Conservation (phyloP, 2,329 filamentous ascomycete species). For the Paraconiothyrium sp. region DNA sequence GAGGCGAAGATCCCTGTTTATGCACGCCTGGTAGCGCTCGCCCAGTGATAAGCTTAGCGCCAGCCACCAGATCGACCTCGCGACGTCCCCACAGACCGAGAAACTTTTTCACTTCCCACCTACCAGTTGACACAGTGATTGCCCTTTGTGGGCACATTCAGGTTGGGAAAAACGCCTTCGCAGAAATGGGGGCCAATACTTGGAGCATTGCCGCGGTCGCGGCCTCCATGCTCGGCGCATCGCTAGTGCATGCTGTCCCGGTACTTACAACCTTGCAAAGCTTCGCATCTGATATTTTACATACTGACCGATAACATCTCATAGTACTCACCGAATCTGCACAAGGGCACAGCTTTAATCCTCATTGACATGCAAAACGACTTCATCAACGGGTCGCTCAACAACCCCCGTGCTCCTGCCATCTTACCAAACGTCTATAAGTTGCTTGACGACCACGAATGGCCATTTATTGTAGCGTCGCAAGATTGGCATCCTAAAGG, state of each 20-base stretch:
- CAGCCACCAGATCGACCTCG: background rate
- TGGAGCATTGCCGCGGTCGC: background rate
- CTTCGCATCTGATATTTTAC: background rate
- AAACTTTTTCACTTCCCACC: slow-evolving; percentile 1
- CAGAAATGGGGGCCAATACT: background rate
- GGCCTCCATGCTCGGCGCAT: background rate
- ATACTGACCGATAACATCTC: background rate
- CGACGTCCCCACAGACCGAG: background rate
- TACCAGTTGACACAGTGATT: background rate
- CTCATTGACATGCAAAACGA: slow-evolving; percentile 41
- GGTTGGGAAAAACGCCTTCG: background rate
- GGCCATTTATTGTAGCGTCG: slow-evolving; percentile 36
- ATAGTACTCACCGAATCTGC: slow-evolving; percentile 28
- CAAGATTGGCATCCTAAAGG: slow-evolving; percentile 35
- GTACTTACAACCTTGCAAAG: slow-evolving; percentile 11
- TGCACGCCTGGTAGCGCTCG: background rate
- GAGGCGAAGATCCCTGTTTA: background rate
- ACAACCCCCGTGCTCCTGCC: slow-evolving; percentile 27
- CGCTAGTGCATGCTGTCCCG: slow-evolving; percentile 19
- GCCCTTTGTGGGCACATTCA: background rate
- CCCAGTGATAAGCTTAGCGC: slow-evolving; percentile 6
- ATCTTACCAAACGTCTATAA: slow-evolving; percentile 34
- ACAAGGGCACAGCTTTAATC: slow-evolving; percentile 31
- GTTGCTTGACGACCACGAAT: slow-evolving; percentile 34
- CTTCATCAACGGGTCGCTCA: slow-evolving; percentile 35